Evolutionary conservation across 176 grass and related monocot genomes (phyloP), one percentile per base, ranked within the genome.

Genomic region (Oryza nivara): DNA sequence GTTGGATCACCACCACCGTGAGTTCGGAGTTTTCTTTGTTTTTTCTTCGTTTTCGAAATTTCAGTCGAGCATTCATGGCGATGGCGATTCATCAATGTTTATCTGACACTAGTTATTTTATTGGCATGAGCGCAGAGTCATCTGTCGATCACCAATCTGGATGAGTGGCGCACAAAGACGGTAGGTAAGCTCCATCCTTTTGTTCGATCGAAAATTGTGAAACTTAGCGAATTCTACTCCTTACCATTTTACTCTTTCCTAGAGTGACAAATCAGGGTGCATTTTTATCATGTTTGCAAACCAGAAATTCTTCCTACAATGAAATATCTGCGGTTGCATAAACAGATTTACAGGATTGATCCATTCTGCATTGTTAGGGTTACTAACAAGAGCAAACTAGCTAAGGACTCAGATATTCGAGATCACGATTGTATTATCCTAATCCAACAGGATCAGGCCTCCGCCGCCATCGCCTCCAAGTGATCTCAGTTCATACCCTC

Each of bases 1-100:
- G 88, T 4, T 90, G 88, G 88, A 90, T 90, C 80, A 87, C 69
- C 80, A 87, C 88, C 28, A 90, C 88, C 0, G 88, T 90, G 69
- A 90, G 88, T 76, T 66, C 49, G 14, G 7, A 43, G 8, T 41
- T 26, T 14, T 1, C 2, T 16, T 47, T 72, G 38, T 12, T 13
- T 13, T 9, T 7, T 36, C 13, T 8, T n/a, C 22, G 32, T 22
- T 77, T 40, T 20, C 74, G 3, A 22, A 1, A 28, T 78, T 41
- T 52, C 7, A 23, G 7, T 12, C 41, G 54, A 52, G 69, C 58
- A 54, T 66, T 43, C 75, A 64, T 11, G 75, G 32, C 60, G 20
- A 41, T 76, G 30, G 30, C 30, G 30, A 32, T 32, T 32, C 30
- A 32, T 7, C 34, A 30, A 49, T 79, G 61, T 32, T 8, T 67